These are phyloP conservation scores for Phaeosphaeria sp. DNA, from an alignment of 2,329 filamentous ascomycete genomes.

Conservation along the genomic window DNA sequence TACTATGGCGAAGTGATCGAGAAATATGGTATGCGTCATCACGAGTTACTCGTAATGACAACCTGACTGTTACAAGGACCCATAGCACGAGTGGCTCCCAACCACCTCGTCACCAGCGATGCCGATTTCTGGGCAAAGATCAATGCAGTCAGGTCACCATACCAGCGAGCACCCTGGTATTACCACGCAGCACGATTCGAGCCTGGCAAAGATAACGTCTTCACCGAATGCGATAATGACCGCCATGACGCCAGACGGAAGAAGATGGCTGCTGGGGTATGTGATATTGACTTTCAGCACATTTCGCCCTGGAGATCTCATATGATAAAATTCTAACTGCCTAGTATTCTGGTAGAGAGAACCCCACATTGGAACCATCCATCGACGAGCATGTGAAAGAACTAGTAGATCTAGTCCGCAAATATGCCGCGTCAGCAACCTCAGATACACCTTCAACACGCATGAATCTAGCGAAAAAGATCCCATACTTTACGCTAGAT, in stretches of 20 bases:
- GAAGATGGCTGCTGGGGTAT: constrained; percentile 59
- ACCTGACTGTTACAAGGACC: constrained; percentile 37
- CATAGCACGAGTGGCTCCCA: constrained; percentile 56
- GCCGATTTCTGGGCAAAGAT: constrained; percentile 56
- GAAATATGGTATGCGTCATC: constrained; percentile 34
- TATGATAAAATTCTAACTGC: too few relatives aligned
- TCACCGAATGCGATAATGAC: constrained; percentile 58
- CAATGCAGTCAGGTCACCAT: constrained; percentile 49
- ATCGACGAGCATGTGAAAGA: constrained; percentile 58
- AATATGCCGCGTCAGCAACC: constrained; percentile 46
- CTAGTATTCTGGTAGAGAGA: constrained; percentile 64
- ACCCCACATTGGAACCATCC: constrained; percentile 56
- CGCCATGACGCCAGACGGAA: constrained; percentile 53
- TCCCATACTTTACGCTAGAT: constrained; percentile 62
- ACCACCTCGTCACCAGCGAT: constrained; percentile 57
- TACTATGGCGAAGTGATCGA: constrained; percentile 39
- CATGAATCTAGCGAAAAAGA: constrained; percentile 57
- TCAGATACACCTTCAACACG: constrained; percentile 37
- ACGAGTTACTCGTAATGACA: not conserved
- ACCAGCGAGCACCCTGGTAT: constrained; percentile 48
- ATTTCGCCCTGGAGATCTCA: not conserved
- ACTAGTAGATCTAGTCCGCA: constrained; percentile 57
- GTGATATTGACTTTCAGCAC: not conserved
- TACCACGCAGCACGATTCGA: constrained; percentile 58
- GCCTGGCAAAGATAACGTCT: constrained; percentile 61